A percentile compares a stretch with the other conserved stretches of the same genome.
Evolutionary conservation across 2,329 filamentous ascomycete species (phyloP).

Genomic region (Pseudopithomyces chartarum): DNA sequence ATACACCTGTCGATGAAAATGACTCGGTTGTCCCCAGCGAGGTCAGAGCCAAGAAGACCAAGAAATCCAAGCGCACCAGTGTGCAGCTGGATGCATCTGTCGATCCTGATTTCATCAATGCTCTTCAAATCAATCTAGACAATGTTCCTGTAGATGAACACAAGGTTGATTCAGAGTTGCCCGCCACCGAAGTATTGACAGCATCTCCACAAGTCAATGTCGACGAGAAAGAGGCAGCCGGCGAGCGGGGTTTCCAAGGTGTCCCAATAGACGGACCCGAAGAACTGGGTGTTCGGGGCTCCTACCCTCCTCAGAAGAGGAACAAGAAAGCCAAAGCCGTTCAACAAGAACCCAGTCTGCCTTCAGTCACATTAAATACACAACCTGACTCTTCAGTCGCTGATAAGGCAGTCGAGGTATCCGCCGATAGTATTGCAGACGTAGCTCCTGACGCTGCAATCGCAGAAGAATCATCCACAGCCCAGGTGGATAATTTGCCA

Average conservation of each 20-base stretch:
- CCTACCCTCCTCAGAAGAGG: slow-evolving; percentile 20
- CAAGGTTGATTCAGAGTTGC: background rate
- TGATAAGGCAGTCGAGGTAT: background rate
- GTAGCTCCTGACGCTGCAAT: background rate
- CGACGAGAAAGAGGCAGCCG: background rate
- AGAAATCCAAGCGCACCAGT: no score
- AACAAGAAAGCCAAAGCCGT: slow-evolving; percentile 45
- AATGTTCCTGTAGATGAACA: no score
- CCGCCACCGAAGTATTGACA: background rate
- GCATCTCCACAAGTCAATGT: background rate
- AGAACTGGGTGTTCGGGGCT: slow-evolving; percentile 16
- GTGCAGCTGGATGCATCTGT: no score
- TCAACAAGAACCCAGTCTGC: slow-evolving; percentile 1
- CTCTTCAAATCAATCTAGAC: no score
- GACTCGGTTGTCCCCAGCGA: no score
- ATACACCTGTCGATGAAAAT: no score
- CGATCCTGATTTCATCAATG: no score
- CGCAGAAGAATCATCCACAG: background rate
- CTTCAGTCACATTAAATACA: background rate
- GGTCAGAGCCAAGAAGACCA: no score
- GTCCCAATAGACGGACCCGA: background rate
- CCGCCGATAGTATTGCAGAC: background rate
- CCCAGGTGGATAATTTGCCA: background rate
- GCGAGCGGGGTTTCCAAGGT: background rate
- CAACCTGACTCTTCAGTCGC: background rate